Base-by-base conservation (phyloP, 1,139 yeast genomes). In the Protomyces gravidus region DNA sequence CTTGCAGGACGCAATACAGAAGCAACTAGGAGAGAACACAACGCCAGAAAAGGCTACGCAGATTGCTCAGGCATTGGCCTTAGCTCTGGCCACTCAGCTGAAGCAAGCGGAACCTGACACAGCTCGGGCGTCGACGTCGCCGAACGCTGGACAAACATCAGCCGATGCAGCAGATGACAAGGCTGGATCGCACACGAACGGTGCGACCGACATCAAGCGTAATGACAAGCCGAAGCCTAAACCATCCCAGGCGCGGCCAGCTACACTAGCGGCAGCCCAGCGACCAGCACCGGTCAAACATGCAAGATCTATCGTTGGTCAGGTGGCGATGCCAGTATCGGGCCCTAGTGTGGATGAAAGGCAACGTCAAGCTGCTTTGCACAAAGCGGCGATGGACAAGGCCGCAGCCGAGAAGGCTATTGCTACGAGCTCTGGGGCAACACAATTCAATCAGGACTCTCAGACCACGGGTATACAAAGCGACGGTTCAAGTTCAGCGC, bases 51-150 rank as follows among this genome's bases (percentile, higher is more conserved):
- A 65, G 32, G 67, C 67, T 2, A 62, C 65, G 4, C 65, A 65
- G 39, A 52, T 65, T 13, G 67, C 67, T 23, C 64, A 65, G 30
- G 66, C 66, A 5, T 53, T 65, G 15, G 65, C 64, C 39, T 59
- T 64, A 48, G 61, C 67, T 13, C 46, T 65, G 27, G 67, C 66
- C 9, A 63, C 64, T 19, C 61, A 62, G 30, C 15, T 61, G 11
- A 57, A 57, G 36, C 55, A 61, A 46, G 47, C 50, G 1, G 32
- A 28, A 9, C 49, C 56, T 6, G 51, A 32, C 39, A 39, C 42
- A 4, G 33, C 49, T 13, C 17, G 19, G 4, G 32, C 49, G 11
- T 27, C 50, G 2, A 25, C 45, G 19, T 19, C 19, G 5, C 33
- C n/a, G 11, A 30, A 52, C 23, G 27, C 53, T 26, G 15, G 11